Conservation (phyloP, 805 yeast species). For the Metschnikowia colocasiae region DNA sequence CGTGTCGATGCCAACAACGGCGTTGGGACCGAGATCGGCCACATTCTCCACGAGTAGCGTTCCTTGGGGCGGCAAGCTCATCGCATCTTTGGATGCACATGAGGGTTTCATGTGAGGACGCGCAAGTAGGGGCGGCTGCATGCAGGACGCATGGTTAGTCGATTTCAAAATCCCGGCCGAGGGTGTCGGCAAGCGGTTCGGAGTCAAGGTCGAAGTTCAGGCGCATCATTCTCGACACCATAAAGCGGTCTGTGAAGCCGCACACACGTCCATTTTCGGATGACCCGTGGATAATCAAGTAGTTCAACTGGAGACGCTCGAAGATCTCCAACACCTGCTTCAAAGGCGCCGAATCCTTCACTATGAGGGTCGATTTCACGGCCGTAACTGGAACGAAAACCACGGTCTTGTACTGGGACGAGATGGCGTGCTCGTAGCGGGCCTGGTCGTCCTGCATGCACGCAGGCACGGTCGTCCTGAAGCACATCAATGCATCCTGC, state of each 20-base stretch:
- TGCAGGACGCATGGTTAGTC: conserved; percentile 5
- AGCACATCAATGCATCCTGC: conserved; percentile 11
- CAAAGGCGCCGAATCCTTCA: conserved; percentile 31
- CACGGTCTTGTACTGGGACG: conserved; percentile 1
- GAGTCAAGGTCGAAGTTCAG: conserved; percentile 13
- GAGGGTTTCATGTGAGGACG: neutral
- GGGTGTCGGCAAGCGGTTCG: conserved; percentile 6
- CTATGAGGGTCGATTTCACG: conserved; percentile 21
- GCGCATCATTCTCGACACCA: conserved; percentile 29
- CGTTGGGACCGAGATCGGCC: conserved; percentile 13
- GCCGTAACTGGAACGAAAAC: conserved; percentile 8
- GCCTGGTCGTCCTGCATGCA: conserved; percentile 3
- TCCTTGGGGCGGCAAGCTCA: conserved; percentile 21
- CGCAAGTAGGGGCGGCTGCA: neutral
- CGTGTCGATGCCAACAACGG: conserved; percentile 44
- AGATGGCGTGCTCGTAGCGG: conserved; percentile 7
- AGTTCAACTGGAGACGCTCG: conserved; percentile 38
- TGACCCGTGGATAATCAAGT: conserved; percentile 26
- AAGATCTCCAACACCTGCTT: conserved; percentile 34
- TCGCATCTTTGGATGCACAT: neutral
- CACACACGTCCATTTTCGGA: conserved; percentile 19
- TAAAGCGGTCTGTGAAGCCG: conserved; percentile 40
- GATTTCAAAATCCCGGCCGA: conserved; percentile 24
- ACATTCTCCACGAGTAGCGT: conserved; percentile 21
- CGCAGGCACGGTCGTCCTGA: conserved; percentile 11